A percentile compares a stretch with the other conserved stretches of the same genome.
phyloP scores from a whole-genome alignment of 176 grass and related monocot genomes.

The Avena sativa region DNA sequence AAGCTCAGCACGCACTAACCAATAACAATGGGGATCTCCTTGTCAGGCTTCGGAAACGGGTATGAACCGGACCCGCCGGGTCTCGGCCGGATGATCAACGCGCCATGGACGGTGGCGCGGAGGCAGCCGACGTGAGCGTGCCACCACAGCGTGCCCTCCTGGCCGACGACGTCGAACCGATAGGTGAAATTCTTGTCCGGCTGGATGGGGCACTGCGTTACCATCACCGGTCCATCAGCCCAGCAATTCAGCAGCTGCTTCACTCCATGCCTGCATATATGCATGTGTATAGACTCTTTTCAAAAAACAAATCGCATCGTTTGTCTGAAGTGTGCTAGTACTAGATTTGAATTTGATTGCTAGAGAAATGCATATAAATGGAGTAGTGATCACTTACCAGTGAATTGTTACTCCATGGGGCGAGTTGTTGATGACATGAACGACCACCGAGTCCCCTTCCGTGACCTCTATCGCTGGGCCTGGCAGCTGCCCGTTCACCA shows the following conservation, averaged over 20 bases:
- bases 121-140: conserved; percentile 5
- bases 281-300: too few species aligned
- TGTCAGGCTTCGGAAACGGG: background rate
- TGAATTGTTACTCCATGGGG: too few species aligned
- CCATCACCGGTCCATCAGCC: conserved; percentile 7
- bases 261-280: conserved; percentile 31
- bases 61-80: background rate
- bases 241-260: background rate
- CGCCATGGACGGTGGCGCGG: background rate
- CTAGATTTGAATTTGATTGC: too few species aligned
- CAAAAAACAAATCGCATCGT: too few species aligned
- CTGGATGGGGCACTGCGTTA: conserved; percentile 38
- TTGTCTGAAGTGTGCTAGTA: too few species aligned
- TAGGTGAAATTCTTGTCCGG: background rate
- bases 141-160: conserved; percentile 47
- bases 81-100: background rate
- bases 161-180: background rate
- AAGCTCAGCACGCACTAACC: background rate
- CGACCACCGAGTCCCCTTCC: too few species aligned
- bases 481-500: too few species aligned
- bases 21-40: conserved; percentile 33
- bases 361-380: too few species aligned
- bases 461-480: too few species aligned
- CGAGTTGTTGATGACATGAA: too few species aligned
- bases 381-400: too few species aligned